Evolutionary conservation across 2,329 filamentous ascomycete species (phyloP).

Genomic region (Knufia fluminis): DNA sequence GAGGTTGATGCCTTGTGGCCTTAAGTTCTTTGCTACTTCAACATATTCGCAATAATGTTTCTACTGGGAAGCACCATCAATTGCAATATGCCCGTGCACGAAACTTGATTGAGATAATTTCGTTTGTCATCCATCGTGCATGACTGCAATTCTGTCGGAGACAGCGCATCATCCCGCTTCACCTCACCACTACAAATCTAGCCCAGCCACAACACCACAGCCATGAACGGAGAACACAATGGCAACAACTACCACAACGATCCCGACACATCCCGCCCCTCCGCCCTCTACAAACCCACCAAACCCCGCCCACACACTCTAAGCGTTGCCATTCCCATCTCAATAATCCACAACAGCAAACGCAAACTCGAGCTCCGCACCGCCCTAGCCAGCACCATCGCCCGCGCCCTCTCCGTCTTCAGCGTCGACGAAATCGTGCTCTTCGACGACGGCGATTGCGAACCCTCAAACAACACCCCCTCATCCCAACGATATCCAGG

Average conservation of each 20-base stretch:
- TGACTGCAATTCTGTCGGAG: no score
- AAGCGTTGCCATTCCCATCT: conserved; percentile 69
- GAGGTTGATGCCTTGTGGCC: no score
- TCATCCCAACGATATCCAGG: conserved; percentile 26
- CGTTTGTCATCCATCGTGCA: no score
- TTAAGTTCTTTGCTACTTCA: neutral
- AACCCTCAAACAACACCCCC: conserved; percentile 13
- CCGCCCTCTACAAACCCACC: conserved; percentile 57
- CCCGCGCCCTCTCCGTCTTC: conserved; percentile 73
- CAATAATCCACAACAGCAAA: conserved; percentile 59
- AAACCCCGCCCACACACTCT: conserved; percentile 62
- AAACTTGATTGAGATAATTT: no score
- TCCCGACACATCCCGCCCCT: conserved; percentile 56
- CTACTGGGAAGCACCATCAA: no score
- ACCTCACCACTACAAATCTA: no score
- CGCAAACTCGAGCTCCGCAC: conserved; percentile 65
- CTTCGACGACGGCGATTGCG: conserved; percentile 56
- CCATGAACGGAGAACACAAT: no score
- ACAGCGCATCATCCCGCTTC: no score
- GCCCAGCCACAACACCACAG: no score
- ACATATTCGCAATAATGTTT: neutral
- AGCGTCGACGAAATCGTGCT: conserved; percentile 75
- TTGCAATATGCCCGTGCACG: no score
- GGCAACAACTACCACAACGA: conserved; percentile 7
- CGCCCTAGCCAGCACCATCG: conserved; percentile 62